phyloP scores from a whole-genome alignment of 2,329 filamentous ascomycete species.

The Septoria petroselini region DNA sequence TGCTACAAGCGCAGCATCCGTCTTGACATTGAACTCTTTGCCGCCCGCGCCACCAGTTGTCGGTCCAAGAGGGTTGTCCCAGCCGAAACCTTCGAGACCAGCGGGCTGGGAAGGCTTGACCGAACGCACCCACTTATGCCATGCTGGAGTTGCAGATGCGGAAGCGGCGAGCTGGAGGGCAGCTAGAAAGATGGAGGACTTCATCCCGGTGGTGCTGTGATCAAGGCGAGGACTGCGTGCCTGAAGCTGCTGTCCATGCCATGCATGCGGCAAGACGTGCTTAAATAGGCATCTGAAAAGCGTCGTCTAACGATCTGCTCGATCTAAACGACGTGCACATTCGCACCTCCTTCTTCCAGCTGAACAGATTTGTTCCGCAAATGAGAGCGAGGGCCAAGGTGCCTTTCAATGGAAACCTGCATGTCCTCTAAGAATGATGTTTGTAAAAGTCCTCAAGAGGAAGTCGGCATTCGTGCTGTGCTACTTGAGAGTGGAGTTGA shows the following conservation, averaged over 20 bases:
- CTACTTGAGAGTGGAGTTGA: not conserved
- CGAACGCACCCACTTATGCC: not conserved
- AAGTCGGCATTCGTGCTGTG: not conserved
- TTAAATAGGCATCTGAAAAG: not conserved
- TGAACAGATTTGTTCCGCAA: too few species aligned
- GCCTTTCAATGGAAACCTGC: not conserved
- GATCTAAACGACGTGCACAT: too few species aligned
- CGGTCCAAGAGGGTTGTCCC: conserved; percentile 30
- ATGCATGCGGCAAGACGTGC: not conserved
- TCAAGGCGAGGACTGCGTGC: not conserved
- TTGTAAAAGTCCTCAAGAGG: not conserved
- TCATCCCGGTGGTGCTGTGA: not conserved
- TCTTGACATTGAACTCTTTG: conserved; percentile 38
- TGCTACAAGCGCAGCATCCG: conserved; percentile 41
- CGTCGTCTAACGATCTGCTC: too few species aligned
- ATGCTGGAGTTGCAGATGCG: conserved; percentile 4
- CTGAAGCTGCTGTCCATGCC: not conserved
- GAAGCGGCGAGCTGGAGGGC: not conserved
- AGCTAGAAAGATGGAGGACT: not conserved
- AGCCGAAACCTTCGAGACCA: conserved; percentile 24
- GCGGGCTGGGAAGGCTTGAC: not conserved
- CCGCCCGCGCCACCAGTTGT: conserved; percentile 43
- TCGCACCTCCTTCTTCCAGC: too few species aligned
- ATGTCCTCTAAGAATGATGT: not conserved
- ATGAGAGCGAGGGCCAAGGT: too few species aligned